A percentile compares a stretch with the other conserved stretches of the same genome.
phyloP scores from a whole-genome alignment of 2,329 filamentous ascomycete genomes.

The Didymosphaeria variabile region DNA sequence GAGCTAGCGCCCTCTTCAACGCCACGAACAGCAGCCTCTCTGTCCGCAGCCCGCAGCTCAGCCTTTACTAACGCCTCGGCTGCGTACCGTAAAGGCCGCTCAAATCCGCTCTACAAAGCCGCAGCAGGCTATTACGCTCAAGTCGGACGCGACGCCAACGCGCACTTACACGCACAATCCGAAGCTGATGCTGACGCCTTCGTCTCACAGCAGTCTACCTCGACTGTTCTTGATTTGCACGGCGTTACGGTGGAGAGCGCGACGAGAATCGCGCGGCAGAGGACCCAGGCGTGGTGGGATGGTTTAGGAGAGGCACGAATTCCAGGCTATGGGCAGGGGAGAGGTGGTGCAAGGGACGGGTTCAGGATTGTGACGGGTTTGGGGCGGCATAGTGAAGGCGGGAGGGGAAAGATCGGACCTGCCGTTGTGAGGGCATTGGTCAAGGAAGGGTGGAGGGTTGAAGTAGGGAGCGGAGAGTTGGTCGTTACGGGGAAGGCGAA shows the following conservation, averaged over 20 bases:
- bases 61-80: conserved; percentile 67
- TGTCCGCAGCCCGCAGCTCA: conserved; percentile 57
- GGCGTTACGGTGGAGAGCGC: conserved; percentile 83
- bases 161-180: conserved; percentile 65
- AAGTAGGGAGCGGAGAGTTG: conserved; percentile 75
- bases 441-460: conserved; percentile 83
- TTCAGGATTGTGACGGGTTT: conserved; percentile 83
- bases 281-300: conserved; percentile 79
- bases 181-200: conserved; percentile 74
- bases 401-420: conserved; percentile 77
- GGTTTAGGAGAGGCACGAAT: conserved; percentile 71
- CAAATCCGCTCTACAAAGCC: conserved; percentile 76
- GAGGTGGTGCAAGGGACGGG: conserved; percentile 57
- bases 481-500: conserved; percentile 69
- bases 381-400: conserved; percentile 80
- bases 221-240: conserved; percentile 77
- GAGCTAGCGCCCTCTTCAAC: conserved; percentile 39
- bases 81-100: conserved; percentile 69
- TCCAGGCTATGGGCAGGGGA: conserved; percentile 54
- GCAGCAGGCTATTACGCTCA: conserved; percentile 80
- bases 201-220: conserved; percentile 76
- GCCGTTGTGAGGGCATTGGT: conserved; percentile 80
- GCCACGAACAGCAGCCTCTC: conserved; percentile 51
- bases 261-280: conserved; percentile 76
- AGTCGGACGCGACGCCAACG: conserved; percentile 71